phyloP scores from a whole-genome alignment of 2,329 filamentous ascomycete species.

The Sporothrix pseudoabietina region DNA sequence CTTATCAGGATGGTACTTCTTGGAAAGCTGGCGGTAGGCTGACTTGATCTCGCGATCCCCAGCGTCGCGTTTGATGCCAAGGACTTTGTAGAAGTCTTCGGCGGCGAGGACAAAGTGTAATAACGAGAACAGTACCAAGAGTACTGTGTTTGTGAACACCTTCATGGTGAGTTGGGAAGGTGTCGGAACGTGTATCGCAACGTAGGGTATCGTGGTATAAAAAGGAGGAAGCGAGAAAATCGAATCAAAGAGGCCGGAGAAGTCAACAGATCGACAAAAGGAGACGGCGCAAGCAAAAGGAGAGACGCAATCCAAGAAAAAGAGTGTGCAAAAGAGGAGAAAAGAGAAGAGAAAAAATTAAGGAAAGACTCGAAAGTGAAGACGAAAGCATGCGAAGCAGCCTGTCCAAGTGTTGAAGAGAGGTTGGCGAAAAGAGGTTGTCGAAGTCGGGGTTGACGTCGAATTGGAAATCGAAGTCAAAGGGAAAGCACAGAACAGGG shows the following conservation, averaged over 20 bases:
- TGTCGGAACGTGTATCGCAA: not conserved
- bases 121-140: conserved; percentile 57
- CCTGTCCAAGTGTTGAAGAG: not conserved
- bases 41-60: conserved; percentile 89
- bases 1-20: conserved; percentile 97
- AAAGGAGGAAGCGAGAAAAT: not conserved
- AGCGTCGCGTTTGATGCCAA: conserved; percentile 77
- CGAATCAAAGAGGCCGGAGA: conserved; percentile 8
- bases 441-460: not conserved
- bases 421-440: not conserved
- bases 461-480: not conserved
- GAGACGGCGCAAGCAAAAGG: not conserved
- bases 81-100: conserved; percentile 80
- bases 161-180: conserved; percentile 21
- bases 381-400: not conserved
- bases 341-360: not conserved
- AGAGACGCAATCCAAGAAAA: not conserved
- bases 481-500: not conserved
- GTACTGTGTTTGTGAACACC: conserved; percentile 17
- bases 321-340: not conserved
- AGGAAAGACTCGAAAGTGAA: conserved; percentile 1
- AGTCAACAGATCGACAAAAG: not conserved
- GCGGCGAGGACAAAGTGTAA: conserved; percentile 59
- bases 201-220: not conserved
- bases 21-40: conserved; percentile 87